Evolutionary conservation across 768 basidiomycete species (phyloP).

Genomic region (Phlebiopsis flavidoalba): DNA sequence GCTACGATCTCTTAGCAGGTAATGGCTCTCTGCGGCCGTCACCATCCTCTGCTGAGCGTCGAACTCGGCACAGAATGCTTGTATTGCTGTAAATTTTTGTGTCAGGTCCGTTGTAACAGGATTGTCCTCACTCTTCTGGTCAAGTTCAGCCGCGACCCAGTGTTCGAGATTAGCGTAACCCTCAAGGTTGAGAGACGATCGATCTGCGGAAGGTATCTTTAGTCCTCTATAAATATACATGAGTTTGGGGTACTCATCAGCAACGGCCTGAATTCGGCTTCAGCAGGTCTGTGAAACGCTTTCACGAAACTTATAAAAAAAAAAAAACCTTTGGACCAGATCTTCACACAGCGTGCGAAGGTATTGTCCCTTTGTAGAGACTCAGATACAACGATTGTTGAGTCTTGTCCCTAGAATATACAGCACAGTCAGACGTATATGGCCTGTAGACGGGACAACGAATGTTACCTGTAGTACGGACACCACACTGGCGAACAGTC

Average conservation of each 20-base stretch:
- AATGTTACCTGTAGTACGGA: constrained; percentile 74
- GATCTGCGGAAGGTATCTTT: constrained; percentile 43
- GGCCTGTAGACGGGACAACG: background rate
- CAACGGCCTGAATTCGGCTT: constrained; percentile 78
- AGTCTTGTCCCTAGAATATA: constrained; percentile 70
- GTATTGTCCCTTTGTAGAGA: constrained; percentile 83
- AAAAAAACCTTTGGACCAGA: constrained; percentile 77
- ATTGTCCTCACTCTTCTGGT: constrained; percentile 76
- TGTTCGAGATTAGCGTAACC: constrained; percentile 76
- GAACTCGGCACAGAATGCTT: constrained; percentile 87
- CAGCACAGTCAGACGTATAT: background rate
- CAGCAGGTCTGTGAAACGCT: constrained; percentile 75
- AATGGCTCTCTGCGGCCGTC: constrained; percentile 50
- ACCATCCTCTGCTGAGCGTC: constrained; percentile 60
- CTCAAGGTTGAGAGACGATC: constrained; percentile 92
- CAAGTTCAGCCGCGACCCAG: constrained; percentile 50
- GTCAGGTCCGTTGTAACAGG: constrained; percentile 62
- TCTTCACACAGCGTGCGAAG: constrained; percentile 82
- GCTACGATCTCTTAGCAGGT: constrained; percentile 46
- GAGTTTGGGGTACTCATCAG: constrained; percentile 44
- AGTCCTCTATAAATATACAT: background rate
- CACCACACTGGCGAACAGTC: constrained; percentile 92
- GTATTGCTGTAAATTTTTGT: constrained; percentile 60
- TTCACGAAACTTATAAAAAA: constrained; percentile 81
- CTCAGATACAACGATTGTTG: constrained; percentile 93